Base-by-base conservation (phyloP, 495 filamentous ascomycete genomes). In the Coniosporium apollinis region DNA sequence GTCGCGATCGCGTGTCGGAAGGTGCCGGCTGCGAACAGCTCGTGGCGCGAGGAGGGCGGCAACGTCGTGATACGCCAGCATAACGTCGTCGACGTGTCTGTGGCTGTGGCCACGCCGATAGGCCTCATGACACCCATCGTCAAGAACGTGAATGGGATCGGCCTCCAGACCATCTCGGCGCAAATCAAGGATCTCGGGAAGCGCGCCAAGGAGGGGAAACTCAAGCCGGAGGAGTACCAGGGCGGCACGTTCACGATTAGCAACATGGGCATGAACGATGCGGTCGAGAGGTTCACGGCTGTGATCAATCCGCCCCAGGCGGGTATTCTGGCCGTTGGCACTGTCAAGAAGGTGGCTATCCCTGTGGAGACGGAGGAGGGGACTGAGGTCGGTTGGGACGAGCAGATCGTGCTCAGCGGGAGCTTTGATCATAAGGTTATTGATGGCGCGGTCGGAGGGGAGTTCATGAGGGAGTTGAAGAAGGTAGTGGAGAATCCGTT, bases 221-320 rank as follows among this genome's bases (percentile, higher is more conserved):
- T 99, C 45, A 94, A 94, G 74, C 91, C 91, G 20, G 85, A 99
- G 57, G 85, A 99, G 61, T 99, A 87, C 75, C 87, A 94, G 64
- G 91, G 91, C 29, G 91, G 91, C 56, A 94, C 84, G 47, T 92
- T 99, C 64, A 94, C 87, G 54, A 99, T 99, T 64, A 87, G 79
- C 64, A 99, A 99, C 74, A 94, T 99, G 91, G 91, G 91, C 55
- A 96, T 96, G 89, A 99, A 99, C 69, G 48, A 75, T 7, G 91
- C 91, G 24, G 74, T 99, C 43, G 85, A 94, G 54, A 74, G 83
- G 46, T 99, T 99, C 67, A 94, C 91, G n/a, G 91, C 91, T 44
- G 79, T 99, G 54, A 94, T 99, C 71, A 99, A 99, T 70, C 91
- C 91, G 30, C 91, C 91, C 20, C 89, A 97, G 66, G 86, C 91